Base-by-base conservation (phyloP, 2,329 filamentous ascomycete genomes). In the Chaetomium strumarium region DNA sequence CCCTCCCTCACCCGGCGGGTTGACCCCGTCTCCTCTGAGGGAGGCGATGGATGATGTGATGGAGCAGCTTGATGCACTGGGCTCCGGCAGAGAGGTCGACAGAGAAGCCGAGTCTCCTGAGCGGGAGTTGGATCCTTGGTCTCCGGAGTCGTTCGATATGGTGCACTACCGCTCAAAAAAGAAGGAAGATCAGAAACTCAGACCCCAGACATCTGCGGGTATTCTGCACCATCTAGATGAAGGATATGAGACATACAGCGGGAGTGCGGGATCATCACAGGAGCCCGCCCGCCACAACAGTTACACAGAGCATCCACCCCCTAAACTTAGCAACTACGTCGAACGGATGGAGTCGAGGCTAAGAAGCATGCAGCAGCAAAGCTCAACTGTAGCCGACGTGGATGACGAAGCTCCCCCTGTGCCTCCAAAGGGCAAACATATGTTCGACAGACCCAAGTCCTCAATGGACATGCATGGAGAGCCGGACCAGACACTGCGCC, bases 21-120 rank as follows among this genome's bases (percentile, higher is more conserved):
- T 88, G 67, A 99, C 93, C 0, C 93, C 93, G 1, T 97, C 93
- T 2, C 93, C 93, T 0, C 73, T 99, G 3, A 80, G 93, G 54
- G 90, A 91, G 67, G 93, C 93, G 1, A 99, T 99, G 90, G 92
- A 97, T 65, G 92, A 95, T 68, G 91, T 99, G 4, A 96, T 97
- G 83, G 90, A 93, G 59, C 95, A 93, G 51, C 71, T 99, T 40
- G 86, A 95, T 65, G 90, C 91, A 55, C 88, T 99, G 75, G 85
- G 85, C 16, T 74, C 80, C 39, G 52, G 50, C 5, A 77, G 78
- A 51, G 72, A 77, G 19, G 75, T 57, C 63, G 77, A 80, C 7
- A 77, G 78, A 51, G 72, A 77, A 17, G 75, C 57, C 63, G 77
- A 80, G 33, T 77, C 79, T 29, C 77, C 81, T 1, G 76, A 81